Percentiles rank a stretch among this genome's conserved stretches.
Conservation (phyloP, 345 rosid genomes). For the Moricandia arvensis region DNA sequence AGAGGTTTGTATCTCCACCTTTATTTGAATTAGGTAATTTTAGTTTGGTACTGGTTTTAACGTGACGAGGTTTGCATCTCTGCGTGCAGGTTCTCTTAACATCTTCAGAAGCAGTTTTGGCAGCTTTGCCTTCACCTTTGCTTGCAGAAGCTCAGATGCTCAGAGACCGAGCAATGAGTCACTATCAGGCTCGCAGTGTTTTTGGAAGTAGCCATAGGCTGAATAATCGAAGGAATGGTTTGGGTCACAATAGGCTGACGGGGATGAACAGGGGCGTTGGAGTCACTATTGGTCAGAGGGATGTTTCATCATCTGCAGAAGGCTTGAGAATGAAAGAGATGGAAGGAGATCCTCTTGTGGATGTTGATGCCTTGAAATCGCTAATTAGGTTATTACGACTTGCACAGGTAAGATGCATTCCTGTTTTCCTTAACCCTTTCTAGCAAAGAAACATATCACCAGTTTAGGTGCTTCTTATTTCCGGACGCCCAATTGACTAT, state of each 20-base stretch:
- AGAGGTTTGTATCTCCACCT: slow-evolving; percentile 62
- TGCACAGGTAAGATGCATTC: slow-evolving; percentile 63
- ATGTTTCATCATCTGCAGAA: slow-evolving; percentile 58
- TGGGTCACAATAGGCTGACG: slow-evolving; percentile 84
- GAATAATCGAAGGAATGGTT: slow-evolving; percentile 73
- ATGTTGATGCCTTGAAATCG: slow-evolving; percentile 71
- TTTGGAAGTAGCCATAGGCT: slow-evolving; percentile 82
- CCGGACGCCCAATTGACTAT: background rate
- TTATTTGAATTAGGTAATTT: background rate
- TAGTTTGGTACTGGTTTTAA: slow-evolving; percentile 3
- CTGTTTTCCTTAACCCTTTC: background rate
- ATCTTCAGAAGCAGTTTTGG: slow-evolving; percentile 90
- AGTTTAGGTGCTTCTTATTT: background rate
- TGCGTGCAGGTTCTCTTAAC: slow-evolving; percentile 80
- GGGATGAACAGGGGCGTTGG: slow-evolving; percentile 98
- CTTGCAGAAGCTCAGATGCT: slow-evolving; percentile 98
- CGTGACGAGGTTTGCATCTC: background rate
- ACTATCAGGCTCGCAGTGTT: slow-evolving; percentile 88
- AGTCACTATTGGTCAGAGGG: slow-evolving; percentile 72
- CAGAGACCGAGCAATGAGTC: slow-evolving; percentile 97
- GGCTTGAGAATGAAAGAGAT: slow-evolving; percentile 71
- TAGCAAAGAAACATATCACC: slow-evolving; percentile 5
- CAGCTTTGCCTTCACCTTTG: slow-evolving; percentile 87
- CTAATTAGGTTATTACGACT: slow-evolving; percentile 74
- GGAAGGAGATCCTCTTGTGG: slow-evolving; percentile 87